These are phyloP conservation scores for Sclerotinia nivalis DNA, from an alignment of 2,329 filamentous ascomycete species.

Conservation along the genomic window DNA sequence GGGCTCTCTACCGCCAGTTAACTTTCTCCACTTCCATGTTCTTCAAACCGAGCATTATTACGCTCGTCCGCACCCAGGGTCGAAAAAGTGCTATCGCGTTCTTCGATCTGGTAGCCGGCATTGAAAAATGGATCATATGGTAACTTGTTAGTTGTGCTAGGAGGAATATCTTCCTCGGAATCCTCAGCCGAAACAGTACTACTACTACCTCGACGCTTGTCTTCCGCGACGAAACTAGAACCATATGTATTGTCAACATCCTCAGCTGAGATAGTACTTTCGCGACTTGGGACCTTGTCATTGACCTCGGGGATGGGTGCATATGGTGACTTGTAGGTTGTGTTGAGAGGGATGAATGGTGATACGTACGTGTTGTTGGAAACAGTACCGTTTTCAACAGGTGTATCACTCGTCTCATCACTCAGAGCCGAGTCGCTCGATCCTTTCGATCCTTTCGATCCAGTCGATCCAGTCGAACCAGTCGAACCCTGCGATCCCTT, in stretches of 20 bases:
- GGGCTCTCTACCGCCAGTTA: conserved; percentile 71
- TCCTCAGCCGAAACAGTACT: not conserved
- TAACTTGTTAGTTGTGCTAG: too few relatives aligned
- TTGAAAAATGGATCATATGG: too few relatives aligned
- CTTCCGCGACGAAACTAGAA: not conserved
- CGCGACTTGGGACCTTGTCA: fast-evolving
- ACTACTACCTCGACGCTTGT: not conserved
- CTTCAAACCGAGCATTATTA: not conserved
- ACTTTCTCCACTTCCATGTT: conserved; percentile 46
- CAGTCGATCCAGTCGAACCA: not conserved
- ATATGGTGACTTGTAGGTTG: not conserved
- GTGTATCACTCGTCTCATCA: not conserved
- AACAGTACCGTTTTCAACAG: not conserved
- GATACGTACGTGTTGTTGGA: not conserved
- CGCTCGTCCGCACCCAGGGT: too few relatives aligned
- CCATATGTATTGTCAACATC: not conserved
- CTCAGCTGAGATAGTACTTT: not conserved
- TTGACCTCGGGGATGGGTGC: not conserved
- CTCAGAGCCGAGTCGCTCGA: not conserved
- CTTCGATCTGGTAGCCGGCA: too few relatives aligned
- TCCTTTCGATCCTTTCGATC: too few relatives aligned
- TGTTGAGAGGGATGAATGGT: not conserved
- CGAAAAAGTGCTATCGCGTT: too few relatives aligned
- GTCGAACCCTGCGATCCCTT: not conserved
- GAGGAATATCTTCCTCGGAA: too few relatives aligned